These are phyloP conservation scores for Candida piceae DNA, from an alignment of 805 yeast genomes.

Conservation along the genomic window DNA sequence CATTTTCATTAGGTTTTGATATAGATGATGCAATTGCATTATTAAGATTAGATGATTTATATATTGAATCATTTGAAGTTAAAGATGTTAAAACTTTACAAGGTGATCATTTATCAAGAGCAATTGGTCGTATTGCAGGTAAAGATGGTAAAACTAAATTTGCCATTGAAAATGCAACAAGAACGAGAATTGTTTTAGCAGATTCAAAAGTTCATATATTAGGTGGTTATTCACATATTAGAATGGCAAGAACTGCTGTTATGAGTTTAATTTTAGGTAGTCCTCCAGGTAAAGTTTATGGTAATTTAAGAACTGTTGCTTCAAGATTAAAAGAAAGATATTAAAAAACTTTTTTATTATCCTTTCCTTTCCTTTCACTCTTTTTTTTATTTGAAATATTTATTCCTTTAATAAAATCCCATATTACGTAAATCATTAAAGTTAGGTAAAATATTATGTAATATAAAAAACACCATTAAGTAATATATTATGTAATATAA, in stretches of 20 bases:
- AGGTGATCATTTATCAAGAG: conserved; percentile 97
- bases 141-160: conserved; percentile 98
- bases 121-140: conserved; percentile 99
- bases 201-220: conserved; percentile 94
- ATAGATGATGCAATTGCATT: conserved; percentile 95
- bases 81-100: conserved; percentile 93
- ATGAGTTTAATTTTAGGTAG: conserved; percentile 93
- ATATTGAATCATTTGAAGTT: conserved; percentile 94
- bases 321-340: conserved; percentile 96
- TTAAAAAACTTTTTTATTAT: conserved; percentile 29
- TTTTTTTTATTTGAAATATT: background rate
- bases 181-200: conserved; percentile 96
- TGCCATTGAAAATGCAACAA: conserved; percentile 96
- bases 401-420: background rate
- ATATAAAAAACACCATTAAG: too few relatives aligned
- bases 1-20: conserved; percentile 94
- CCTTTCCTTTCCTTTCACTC: background rate
- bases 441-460: too few relatives aligned
- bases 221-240: conserved; percentile 95
- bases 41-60: conserved; percentile 88
- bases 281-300: conserved; percentile 98
- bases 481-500: too few relatives aligned
- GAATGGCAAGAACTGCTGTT: conserved; percentile 98
- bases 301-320: conserved; percentile 94
- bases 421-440: too few relatives aligned